Evolutionary conservation across 306 rosid species (phyloP).

Genomic region (Vicia villosa): DNA sequence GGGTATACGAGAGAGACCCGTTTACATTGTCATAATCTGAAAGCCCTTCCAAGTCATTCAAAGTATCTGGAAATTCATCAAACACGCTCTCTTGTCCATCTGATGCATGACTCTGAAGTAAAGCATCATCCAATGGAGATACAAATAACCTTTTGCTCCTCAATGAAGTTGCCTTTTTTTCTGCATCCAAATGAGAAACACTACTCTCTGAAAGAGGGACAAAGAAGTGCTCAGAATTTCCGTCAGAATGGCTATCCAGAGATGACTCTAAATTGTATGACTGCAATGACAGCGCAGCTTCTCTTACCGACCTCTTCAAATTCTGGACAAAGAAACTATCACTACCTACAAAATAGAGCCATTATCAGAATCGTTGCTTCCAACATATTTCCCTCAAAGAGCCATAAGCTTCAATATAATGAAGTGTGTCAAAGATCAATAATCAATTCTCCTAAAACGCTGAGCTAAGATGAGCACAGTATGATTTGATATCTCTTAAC

Average conservation of each 20-base stretch:
- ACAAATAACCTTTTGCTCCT: conserved; percentile 73
- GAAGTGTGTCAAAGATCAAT: conserved; percentile 19
- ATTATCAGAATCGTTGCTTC: conserved; percentile 25
- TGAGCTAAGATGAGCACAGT: conserved; percentile 6
- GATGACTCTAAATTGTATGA: conserved; percentile 61
- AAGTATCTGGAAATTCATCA: conserved; percentile 60
- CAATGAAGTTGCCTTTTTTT: conserved; percentile 57
- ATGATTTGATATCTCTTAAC: conserved; percentile 11
- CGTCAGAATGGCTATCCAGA: conserved; percentile 76
- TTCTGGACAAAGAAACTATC: conserved; percentile 64
- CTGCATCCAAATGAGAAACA: conserved; percentile 66
- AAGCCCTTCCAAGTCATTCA: conserved; percentile 69
- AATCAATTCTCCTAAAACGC: conserved; percentile 15
- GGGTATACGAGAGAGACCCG: conserved; percentile 73
- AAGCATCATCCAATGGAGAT: conserved; percentile 57
- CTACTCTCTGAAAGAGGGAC: conserved; percentile 78
- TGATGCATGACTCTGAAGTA: conserved; percentile 48
- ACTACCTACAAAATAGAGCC: conserved; percentile 39
- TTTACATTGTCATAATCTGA: conserved; percentile 75
- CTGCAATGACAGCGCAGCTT: conserved; percentile 74
- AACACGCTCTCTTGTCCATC: conserved; percentile 53
- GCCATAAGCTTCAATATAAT: conserved; percentile 32
- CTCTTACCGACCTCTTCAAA: conserved; percentile 90
- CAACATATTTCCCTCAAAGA: conserved; percentile 29
- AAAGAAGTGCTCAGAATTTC: conserved; percentile 84